Evolutionary conservation across 2,329 filamentous ascomycete species (phyloP), one percentile per base, ranked within the genome.

Genomic region (Elsinoe ampelina): DNA sequence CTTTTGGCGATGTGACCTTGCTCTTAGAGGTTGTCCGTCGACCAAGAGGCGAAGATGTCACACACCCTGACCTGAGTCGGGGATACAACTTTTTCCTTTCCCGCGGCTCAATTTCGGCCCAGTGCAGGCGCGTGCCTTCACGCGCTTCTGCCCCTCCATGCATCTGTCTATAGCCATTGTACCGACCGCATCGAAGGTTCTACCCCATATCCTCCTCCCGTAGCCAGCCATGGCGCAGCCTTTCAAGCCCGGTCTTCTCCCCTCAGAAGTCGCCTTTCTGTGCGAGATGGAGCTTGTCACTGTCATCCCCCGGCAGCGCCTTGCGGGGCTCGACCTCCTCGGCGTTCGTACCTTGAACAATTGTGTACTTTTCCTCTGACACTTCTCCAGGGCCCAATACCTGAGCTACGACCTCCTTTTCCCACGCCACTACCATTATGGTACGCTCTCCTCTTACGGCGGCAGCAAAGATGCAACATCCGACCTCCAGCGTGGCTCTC

Each of bases 271-370:
- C 45, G 87, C 90, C 52, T 98, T 97, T 68, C 77, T 97, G 26
- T 95, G 91, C 72, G 93, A 98, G 75, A 97, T 96, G 90, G 92
- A 97, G 75, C 82, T 89, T 66, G 87, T 98, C 57, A 96, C 91
- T 0, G 81, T 98, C 19, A 83, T 97, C 51, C 93, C 93, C 35
- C 87, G 93, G 55, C 91, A 97, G 71, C 82, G 87, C 61, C 83
- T 98, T 55, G 90, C 96, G 63, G 83, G 82, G 63, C 86, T 98
- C 61, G 80, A 88, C 64, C 80, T 98, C 60, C 81, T 98, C 57
- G 84, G 86, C 62, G 93, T 97, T 77, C 77, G 86, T 82, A 58
- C 62, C 58, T 12, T 12, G 10, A 1, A 22, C 38, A 17, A 17
- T 58, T 62, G 61, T 60, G 58, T 60, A 59, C 54, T 22, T 54